Evolutionary conservation across 2,329 filamentous ascomycete genomes (phyloP).

Genomic region (Monilinia fructicola): DNA sequence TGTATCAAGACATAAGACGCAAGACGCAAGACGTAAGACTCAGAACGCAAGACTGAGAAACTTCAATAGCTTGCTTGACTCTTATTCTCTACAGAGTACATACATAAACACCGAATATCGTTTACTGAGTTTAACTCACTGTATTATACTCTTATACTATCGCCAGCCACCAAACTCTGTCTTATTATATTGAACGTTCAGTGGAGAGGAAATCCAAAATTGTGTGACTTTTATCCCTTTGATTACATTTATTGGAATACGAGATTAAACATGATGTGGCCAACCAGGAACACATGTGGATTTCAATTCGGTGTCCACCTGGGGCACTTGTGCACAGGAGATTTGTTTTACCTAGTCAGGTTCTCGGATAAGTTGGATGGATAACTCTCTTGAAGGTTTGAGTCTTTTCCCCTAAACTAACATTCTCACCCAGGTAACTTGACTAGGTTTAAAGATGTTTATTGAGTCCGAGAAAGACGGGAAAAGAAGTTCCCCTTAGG

Average conservation of each 20-base stretch:
- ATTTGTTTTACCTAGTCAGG: too few species aligned
- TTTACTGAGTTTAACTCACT: not conserved
- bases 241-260: not conserved
- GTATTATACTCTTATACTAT: not conserved
- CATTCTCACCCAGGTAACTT: too few species aligned
- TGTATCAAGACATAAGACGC: too few species aligned
- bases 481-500: not conserved
- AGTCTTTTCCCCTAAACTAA: too few species aligned
- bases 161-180: conserved; percentile 7
- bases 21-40: too few species aligned
- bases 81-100: too few species aligned
- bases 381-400: too few species aligned
- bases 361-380: too few species aligned
- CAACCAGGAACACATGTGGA: not conserved
- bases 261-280: conserved; percentile 16
- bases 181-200: not conserved
- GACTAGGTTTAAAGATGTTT: too few species aligned
- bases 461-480: conserved; percentile 3
- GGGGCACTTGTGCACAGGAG: too few species aligned
- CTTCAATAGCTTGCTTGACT: too few species aligned
- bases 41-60: too few species aligned
- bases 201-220: not conserved
- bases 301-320: not conserved
- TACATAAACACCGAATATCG: not conserved
- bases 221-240: conserved; percentile 1